Evolutionary conservation across 495 filamentous ascomycete genomes (phyloP), one percentile per base, ranked within the genome.

Genomic region (Hypoxylon trugodes): DNA sequence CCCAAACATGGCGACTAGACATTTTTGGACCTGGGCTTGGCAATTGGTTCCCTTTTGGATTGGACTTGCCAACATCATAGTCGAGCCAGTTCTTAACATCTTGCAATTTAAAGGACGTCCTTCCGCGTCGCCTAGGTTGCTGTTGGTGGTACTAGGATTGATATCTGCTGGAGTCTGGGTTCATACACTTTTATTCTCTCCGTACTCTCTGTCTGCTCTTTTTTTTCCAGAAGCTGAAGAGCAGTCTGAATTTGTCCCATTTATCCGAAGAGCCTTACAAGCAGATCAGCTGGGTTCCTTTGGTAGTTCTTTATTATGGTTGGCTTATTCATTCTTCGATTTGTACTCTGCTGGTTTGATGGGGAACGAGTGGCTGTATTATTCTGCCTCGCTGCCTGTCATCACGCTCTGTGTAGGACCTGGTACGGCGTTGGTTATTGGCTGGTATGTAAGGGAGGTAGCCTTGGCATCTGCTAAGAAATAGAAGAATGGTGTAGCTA

Each of bases 11-110:
- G 33, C 37, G 10, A 54, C 47, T 1, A 53, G 61, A 10, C 61
- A 65, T 28, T 65, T 25, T 25, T 65, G 61, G 61, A 65, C 54
- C 16, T 65, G 61, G 54, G 61, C 61, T 18, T 65, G 54, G 61
- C 61, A 65, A 28, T 21, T 65, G 12, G 28, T 25, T 32, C 58
- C 58, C 24, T 19, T 65, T 1, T 65, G 54, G 47, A 59, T 65
- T 18, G 61, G 61, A 2, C 0, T 59, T 4, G 18, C 10, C 10
- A 53, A 65, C 28, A 22, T 43, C 10, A 2, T 65, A 4, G 6
- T 6, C 43, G 13, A 18, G 35, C 41, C 53, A 35, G 1, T 13
- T 22, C 22, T 28, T 22, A 19, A 24, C 41, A 3, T 45, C 1
- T 21, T 45, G n/a, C 3, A 24, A 8, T n/a, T 26, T 6, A 45